These are phyloP conservation scores for Mycosphaerella sp. DNA, from an alignment of 2,329 filamentous ascomycete genomes.

Conservation along the genomic window DNA sequence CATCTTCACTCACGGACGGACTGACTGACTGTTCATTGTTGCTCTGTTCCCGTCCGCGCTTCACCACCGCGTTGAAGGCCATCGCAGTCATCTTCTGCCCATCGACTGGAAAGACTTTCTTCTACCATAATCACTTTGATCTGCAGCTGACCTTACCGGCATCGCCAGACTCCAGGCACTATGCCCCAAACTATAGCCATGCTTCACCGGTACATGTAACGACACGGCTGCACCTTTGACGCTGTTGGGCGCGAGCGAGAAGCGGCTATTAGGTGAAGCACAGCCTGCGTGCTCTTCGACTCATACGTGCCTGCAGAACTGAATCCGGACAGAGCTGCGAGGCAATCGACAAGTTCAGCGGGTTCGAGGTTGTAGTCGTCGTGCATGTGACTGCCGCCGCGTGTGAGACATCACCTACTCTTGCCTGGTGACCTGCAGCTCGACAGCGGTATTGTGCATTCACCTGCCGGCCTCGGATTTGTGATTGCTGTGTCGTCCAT, in stretches of 20 bases:
- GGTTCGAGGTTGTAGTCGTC: background rate
- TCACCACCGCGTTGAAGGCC: background rate
- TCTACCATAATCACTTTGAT: background rate
- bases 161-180: background rate
- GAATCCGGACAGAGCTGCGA: background rate
- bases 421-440: slow-evolving; percentile 10
- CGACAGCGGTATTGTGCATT: background rate
- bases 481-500: background rate
- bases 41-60: background rate
- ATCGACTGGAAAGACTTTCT: background rate
- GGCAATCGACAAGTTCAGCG: background rate
- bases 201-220: slow-evolving; percentile 13
- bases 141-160: background rate
- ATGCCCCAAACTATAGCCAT: slow-evolving; percentile 10
- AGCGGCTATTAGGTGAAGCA: background rate
- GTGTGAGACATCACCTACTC: slow-evolving; percentile 11
- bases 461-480: background rate
- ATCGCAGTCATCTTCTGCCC: background rate
- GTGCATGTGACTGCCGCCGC: slow-evolving; percentile 5
- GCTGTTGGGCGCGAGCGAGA: background rate
- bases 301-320: background rate
- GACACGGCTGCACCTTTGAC: background rate
- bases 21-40: background rate
- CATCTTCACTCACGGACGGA: background rate
- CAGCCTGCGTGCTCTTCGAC: background rate